phyloP scores from a whole-genome alignment of 106 monocot species.

The Triglochin maritima region DNA sequence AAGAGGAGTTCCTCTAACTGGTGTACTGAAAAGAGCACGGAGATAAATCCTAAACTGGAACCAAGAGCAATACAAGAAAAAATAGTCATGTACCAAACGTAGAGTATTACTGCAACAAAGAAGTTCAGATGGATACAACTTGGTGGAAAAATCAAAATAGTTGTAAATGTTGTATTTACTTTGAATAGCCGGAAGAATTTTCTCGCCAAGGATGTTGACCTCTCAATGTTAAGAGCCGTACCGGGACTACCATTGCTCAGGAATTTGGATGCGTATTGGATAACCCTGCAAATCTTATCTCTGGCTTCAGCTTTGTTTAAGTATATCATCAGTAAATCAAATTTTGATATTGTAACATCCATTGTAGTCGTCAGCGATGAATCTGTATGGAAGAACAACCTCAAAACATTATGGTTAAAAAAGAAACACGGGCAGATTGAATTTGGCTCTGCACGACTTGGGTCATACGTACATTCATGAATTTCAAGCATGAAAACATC shows the following conservation, averaged over 20 bases:
- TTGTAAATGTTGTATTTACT: conserved; percentile 13
- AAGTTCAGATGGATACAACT: neutral
- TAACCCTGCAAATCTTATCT: conserved; percentile 87
- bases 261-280: conserved; percentile 86
- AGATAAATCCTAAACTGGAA: conserved; percentile 84
- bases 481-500: too few relatives aligned
- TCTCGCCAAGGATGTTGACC: conserved; percentile 71
- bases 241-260: conserved; percentile 77
- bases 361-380: conserved; percentile 38
- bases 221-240: conserved; percentile 72
- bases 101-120: neutral
- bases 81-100: too few relatives aligned
- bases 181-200: conserved; percentile 90
- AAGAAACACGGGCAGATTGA: too few relatives aligned
- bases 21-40: conserved; percentile 74
- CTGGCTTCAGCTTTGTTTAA: conserved; percentile 87
- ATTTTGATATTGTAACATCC: conserved; percentile 61
- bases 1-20: conserved; percentile 54
- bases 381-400: too few relatives aligned
- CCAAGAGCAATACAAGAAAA: too few relatives aligned
- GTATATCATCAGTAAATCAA: conserved; percentile 63
- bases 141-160: neutral
- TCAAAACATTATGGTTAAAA: too few relatives aligned
- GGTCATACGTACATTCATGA: too few relatives aligned
- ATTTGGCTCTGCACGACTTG: too few relatives aligned